A percentile compares a stretch with the other conserved stretches of the same genome.
Evolutionary conservation across 768 basidiomycete genomes (phyloP).

Genomic region (Coprinopsis sp.): DNA sequence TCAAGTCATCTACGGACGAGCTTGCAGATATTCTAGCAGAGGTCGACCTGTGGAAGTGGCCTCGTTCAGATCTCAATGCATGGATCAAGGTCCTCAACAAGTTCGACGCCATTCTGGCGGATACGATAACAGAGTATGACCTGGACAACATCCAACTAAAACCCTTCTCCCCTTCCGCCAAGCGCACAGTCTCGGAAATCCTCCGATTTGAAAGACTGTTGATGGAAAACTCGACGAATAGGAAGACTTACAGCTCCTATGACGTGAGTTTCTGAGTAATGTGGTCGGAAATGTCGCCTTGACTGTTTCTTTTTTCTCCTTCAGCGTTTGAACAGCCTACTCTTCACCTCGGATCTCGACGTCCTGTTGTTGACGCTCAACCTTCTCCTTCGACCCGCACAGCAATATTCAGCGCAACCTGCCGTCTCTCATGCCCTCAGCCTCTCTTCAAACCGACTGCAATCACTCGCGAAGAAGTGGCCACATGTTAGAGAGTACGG

Average conservation of each 20-base stretch:
- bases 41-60: constrained; percentile 88
- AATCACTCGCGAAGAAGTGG: constrained; percentile 83
- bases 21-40: constrained; percentile 60
- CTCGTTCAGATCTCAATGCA: constrained; percentile 91
- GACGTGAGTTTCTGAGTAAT: constrained; percentile 63
- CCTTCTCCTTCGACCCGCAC: constrained; percentile 85
- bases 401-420: constrained; percentile 89
- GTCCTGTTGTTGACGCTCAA: constrained; percentile 79
- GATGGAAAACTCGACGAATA: constrained; percentile 95
- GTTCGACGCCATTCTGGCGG: constrained; percentile 86
- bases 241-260: constrained; percentile 94
- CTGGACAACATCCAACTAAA: constrained; percentile 81
- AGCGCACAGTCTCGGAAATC: constrained; percentile 73
- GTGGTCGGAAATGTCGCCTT: constrained; percentile 8
- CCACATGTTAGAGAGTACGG: constrained; percentile 77
- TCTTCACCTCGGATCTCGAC: constrained; percentile 87
- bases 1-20: constrained; percentile 64
- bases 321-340: constrained; percentile 85
- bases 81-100: constrained; percentile 97
- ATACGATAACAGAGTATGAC: constrained; percentile 77
- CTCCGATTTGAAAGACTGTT: constrained; percentile 85
- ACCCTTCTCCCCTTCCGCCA: constrained; percentile 69
- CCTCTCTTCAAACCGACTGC: constrained; percentile 75
- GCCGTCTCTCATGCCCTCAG: constrained; percentile 79
- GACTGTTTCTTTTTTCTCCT: constrained; percentile 1